Percentiles rank a stretch among this genome's conserved stretches.
Conservation (phyloP, 805 yeast species). For the Nakazawaea laoshanensis region DNA sequence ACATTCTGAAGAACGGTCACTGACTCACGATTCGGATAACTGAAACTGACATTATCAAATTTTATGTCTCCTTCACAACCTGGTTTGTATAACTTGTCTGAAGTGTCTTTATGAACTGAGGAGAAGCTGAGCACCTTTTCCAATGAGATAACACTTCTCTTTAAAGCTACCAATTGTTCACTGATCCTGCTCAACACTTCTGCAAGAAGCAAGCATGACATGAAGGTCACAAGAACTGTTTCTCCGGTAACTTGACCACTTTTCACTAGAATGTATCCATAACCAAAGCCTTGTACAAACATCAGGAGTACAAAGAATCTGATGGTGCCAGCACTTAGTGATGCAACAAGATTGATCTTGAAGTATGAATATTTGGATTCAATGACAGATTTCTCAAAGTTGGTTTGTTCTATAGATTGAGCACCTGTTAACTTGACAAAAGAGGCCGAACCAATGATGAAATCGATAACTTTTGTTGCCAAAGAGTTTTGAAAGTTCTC, state of each 20-base stretch:
- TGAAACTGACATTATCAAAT: slow-evolving; percentile 50
- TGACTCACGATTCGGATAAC: slow-evolving; percentile 51
- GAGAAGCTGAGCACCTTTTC: slow-evolving; percentile 35
- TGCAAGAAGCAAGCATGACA: slow-evolving; percentile 72
- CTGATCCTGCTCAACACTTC: slow-evolving; percentile 47
- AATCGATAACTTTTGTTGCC: slow-evolving; percentile 56
- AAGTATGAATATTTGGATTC: slow-evolving; percentile 30
- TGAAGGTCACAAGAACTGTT: slow-evolving; percentile 72
- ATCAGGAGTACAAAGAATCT: slow-evolving; percentile 55
- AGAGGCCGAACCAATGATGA: slow-evolving; percentile 56
- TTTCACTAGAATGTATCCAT: slow-evolving; percentile 64
- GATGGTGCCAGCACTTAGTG: slow-evolving; percentile 48
- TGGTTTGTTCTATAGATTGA: slow-evolving; percentile 38
- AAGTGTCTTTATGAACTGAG: neutral
- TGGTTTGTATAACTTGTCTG: slow-evolving; percentile 15
- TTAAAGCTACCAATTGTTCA: slow-evolving; percentile 49
- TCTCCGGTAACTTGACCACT: slow-evolving; percentile 44
- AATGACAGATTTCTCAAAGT: slow-evolving; percentile 26
- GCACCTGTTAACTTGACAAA: slow-evolving; percentile 59
- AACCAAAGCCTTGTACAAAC: slow-evolving; percentile 92
- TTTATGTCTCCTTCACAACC: slow-evolving; percentile 39
- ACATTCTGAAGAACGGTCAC: slow-evolving; percentile 39
- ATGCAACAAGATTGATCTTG: slow-evolving; percentile 35
- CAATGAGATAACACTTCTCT: slow-evolving; percentile 68
- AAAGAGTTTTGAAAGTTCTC: slow-evolving; percentile 52